Conservation (phyloP, 169 alveolate genomes). For the Cryptosporidium canis region DNA sequence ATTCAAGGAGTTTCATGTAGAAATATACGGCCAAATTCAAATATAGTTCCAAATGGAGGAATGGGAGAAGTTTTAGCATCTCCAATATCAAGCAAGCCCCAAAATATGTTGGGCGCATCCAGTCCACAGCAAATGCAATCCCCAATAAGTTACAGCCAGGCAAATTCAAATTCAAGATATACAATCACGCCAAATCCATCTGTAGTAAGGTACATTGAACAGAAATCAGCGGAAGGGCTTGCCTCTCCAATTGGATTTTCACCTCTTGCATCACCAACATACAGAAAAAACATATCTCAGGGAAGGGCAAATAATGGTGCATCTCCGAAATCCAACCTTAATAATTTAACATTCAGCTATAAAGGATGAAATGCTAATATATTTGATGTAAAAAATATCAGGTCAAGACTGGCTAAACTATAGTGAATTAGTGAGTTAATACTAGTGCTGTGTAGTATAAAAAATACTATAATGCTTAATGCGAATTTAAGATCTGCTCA, state of each 20-base stretch:
- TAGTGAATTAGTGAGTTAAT: background rate
- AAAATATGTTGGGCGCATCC: background rate
- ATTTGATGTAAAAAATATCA: background rate
- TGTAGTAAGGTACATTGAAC: constrained; percentile 35
- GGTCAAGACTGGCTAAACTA: too few relatives aligned
- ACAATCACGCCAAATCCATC: constrained; percentile 66
- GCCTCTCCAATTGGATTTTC: constrained; percentile 42
- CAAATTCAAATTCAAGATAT: background rate
- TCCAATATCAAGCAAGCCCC: background rate
- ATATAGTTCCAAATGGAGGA: constrained; percentile 37
- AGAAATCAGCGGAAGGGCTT: constrained; percentile 3
- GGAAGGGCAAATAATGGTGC: constrained; percentile 3
- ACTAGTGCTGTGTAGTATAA: background rate
- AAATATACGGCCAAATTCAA: constrained; percentile 56
- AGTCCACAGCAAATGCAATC: background rate
- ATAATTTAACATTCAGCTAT: constrained; percentile 16
- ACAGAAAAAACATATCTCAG: constrained; percentile 40
- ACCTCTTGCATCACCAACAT: constrained; percentile 54
- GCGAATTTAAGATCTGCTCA: background rate
- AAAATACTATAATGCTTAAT: background rate
- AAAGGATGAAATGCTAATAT: background rate
- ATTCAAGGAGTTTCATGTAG: constrained; percentile 17
- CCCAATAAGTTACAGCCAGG: background rate
- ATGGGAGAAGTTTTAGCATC: constrained; percentile 18
- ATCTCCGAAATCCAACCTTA: background rate